Conservation (phyloP, 2,329 filamentous ascomycete genomes). For the Talaromyces rugulosus region DNA sequence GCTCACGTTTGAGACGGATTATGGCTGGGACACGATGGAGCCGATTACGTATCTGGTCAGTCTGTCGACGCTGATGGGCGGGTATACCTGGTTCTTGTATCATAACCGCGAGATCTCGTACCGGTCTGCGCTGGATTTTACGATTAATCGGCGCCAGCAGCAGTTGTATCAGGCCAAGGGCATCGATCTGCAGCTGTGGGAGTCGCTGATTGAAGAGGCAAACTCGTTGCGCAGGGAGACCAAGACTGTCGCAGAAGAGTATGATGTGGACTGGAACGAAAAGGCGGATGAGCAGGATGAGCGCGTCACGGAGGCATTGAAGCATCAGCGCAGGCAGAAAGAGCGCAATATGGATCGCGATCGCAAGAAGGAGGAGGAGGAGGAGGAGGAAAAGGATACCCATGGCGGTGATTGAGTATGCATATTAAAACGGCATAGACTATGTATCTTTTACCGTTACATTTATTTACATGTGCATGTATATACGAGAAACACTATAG, state of each 20-base stretch:
- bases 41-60: conserved; percentile 86
- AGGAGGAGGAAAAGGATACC: not conserved
- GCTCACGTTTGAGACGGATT: conserved; percentile 64
- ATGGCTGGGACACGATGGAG: conserved; percentile 89
- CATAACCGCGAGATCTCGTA: conserved; percentile 88
- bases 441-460: not conserved
- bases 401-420: not conserved
- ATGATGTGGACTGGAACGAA: conserved; percentile 88
- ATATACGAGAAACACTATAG: not conserved
- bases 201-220: conserved; percentile 71
- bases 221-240: conserved; percentile 76
- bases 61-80: conserved; percentile 79
- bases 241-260: conserved; percentile 74
- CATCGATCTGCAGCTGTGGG: conserved; percentile 74
- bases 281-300: conserved; percentile 66
- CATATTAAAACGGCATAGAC: not conserved
- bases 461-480: not conserved
- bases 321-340: conserved; percentile 44
- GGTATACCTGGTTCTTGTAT: conserved; percentile 91
- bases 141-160: conserved; percentile 71
- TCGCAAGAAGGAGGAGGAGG: conserved; percentile 3
- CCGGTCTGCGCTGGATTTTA: conserved; percentile 80
- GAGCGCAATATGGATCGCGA: conserved; percentile 30
- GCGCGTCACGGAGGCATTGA: conserved; percentile 50
- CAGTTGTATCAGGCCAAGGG: conserved; percentile 71